These are phyloP conservation scores for Amanita fuliginea DNA, from an alignment of 768 basidiomycete genomes.

Conservation along the genomic window DNA sequence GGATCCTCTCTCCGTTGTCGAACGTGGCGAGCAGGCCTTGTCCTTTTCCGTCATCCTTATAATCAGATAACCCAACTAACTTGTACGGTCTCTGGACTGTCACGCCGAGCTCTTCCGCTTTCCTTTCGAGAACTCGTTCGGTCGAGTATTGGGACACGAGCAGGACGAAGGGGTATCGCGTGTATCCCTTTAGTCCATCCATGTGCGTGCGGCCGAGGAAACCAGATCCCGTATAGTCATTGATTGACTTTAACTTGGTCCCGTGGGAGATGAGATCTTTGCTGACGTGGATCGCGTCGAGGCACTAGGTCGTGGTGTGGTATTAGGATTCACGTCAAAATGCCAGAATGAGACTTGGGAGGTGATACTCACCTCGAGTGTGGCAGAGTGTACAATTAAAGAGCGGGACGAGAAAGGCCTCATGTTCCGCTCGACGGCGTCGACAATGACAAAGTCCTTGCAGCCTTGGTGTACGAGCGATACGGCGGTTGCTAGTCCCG, in stretches of 20 bases:
- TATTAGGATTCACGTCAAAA: background rate
- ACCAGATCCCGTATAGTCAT: constrained; percentile 18
- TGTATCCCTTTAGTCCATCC: constrained; percentile 23
- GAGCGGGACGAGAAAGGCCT: constrained; percentile 25
- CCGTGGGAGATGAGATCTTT: constrained; percentile 26
- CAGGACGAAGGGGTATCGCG: constrained; percentile 32
- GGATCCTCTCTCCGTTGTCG: constrained; percentile 32
- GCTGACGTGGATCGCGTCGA: constrained; percentile 17
- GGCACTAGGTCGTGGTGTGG: background rate
- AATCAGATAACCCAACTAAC: constrained; percentile 24
- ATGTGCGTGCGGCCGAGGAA: constrained; percentile 21
- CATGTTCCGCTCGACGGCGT: constrained; percentile 20
- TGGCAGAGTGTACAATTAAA: constrained; percentile 36
- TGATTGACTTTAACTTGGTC: constrained; percentile 17
- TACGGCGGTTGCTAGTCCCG: constrained; percentile 36
- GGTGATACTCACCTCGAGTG: constrained; percentile 30
- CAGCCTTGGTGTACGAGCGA: constrained; percentile 31
- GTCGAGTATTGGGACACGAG: constrained; percentile 32
- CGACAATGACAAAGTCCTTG: constrained; percentile 31
- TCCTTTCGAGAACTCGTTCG: constrained; percentile 27
- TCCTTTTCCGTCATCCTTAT: constrained; percentile 12
- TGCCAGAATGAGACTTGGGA: background rate
- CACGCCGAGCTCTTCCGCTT: constrained; percentile 20
- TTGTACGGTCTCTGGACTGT: constrained; percentile 25
- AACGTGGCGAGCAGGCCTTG: constrained; percentile 30